Evolutionary conservation across 208 protist species (phyloP).

Genomic region (Acanthamoeba lenticulata): DNA sequence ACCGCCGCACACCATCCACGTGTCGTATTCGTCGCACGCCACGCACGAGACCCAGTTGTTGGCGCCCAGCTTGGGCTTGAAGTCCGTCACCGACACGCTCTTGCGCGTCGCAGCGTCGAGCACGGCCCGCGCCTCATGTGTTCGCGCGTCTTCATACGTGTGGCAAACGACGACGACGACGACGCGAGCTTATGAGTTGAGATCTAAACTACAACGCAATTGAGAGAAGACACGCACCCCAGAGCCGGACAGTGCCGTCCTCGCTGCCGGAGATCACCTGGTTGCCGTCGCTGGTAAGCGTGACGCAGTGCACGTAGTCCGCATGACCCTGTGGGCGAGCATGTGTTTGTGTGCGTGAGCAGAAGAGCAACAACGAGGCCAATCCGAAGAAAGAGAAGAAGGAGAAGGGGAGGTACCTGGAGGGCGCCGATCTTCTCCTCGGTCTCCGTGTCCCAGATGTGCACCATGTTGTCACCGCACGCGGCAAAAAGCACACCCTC

Average conservation of each 20-base stretch:
- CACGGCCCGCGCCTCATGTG: background rate
- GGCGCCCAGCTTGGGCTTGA: constrained; percentile 16
- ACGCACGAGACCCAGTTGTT: constrained; percentile 16
- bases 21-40: background rate
- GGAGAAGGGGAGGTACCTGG: background rate
- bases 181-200: too few species aligned
- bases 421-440: background rate
- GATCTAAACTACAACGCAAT: too few species aligned
- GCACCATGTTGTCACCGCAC: background rate
- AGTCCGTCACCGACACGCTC: constrained; percentile 28
- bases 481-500: background rate
- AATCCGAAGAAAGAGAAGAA: background rate
- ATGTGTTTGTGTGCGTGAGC: too few species aligned
- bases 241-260: background rate
- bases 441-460: background rate
- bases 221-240: background rate
- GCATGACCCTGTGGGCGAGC: background rate
- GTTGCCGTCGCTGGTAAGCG: background rate
- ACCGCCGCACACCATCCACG: constrained; percentile 6
- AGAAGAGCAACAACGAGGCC: too few species aligned
- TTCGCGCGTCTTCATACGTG: background rate
- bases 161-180: too few species aligned
- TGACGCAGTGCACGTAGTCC: constrained; percentile 10
- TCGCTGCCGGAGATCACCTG: background rate
- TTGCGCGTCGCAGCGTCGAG: background rate